Evolutionary conservation across 345 rosid species (phyloP), one percentile per base, ranked within the genome.

Genomic region (Erucastrum elatum): DNA sequence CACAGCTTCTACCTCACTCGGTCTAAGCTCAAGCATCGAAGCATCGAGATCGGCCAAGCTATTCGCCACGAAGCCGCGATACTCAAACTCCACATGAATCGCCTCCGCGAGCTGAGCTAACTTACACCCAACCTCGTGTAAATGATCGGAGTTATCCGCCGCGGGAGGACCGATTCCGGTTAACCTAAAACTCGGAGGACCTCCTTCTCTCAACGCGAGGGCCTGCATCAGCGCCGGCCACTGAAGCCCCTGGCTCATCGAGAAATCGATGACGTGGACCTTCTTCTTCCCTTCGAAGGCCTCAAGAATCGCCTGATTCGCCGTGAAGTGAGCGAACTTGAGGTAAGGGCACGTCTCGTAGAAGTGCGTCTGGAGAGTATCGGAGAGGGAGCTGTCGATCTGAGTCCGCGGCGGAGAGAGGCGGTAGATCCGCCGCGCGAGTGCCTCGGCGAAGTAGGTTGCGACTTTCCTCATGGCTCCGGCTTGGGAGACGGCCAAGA

Each of bases 281-380:
- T 30, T 58, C 62, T 58, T 58, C 62, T 58, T 58, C 2, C 62
- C 30, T 21, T 21, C 62, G 30, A 58, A 21, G 3, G 62, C 62
- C 4, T 58, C 62, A 0, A 21, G 30, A 0, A 21, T 58, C 2
- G 62, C 62, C 4, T 21, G 62, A 9, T 58, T 58, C 3, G 98
- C 96, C 0, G 96, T 93, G 75, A 93, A 93, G 25, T 93, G 96
- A 25, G 96, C 98, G 79, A 93, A 93, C 71, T 93, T 91, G 5
- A 93, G 90, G n/a, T 93, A 93, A 1, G 98, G 98, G 53, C 96
- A 91, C n/a, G 94, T 84, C 80, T 93, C 96, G 62, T 93, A 93
- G 65, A 91, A 93, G 81, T 93, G 93, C 88, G 86, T 85, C 90
- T 93, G 88, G 17, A 93, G 90, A 63, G 86, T 69, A 56, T 91